These are phyloP conservation scores for Poteriospumella lacustris DNA, from an alignment of 108 stramenopile genomes.

Conservation along the genomic window DNA sequence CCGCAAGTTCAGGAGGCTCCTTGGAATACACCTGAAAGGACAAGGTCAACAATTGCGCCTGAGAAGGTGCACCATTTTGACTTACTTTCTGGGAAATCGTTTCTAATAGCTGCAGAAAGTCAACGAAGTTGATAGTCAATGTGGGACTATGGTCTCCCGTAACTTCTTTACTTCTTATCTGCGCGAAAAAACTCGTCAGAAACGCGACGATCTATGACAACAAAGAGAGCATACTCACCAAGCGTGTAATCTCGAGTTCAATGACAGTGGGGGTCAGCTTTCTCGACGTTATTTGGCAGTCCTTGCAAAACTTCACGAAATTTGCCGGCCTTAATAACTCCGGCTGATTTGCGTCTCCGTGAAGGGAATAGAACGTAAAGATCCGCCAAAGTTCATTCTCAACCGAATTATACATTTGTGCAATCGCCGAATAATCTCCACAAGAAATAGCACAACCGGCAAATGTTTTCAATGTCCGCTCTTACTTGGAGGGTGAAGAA, in stretches of 20 bases:
- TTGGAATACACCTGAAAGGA: neutral
- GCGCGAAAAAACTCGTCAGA: too few relatives aligned
- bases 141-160: neutral
- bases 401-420: conserved; percentile 3
- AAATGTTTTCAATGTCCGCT: too few relatives aligned
- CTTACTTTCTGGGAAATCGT: neutral
- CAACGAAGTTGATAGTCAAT: neutral
- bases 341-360: conserved; percentile 8
- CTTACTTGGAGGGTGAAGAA: too few relatives aligned
- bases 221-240: too few relatives aligned
- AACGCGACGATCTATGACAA: too few relatives aligned
- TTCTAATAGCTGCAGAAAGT: neutral
- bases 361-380: conserved; percentile 20
- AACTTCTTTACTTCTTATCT: conserved; percentile 10
- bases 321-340: neutral
- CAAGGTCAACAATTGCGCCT: neutral
- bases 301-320: conserved; percentile 16
- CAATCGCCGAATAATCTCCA: neutral
- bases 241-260: neutral
- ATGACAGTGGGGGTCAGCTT: neutral
- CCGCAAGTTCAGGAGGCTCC: conserved; percentile 1
- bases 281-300: conserved; percentile 11
- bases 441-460: neutral
- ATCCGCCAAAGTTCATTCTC: conserved; percentile 27
- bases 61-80: neutral